Percentiles rank a stretch among this genome's conserved stretches.
These are phyloP conservation scores for Acrodontium crateriforme DNA, from an alignment of 2,329 filamentous ascomycete species.

Conservation along the genomic window DNA sequence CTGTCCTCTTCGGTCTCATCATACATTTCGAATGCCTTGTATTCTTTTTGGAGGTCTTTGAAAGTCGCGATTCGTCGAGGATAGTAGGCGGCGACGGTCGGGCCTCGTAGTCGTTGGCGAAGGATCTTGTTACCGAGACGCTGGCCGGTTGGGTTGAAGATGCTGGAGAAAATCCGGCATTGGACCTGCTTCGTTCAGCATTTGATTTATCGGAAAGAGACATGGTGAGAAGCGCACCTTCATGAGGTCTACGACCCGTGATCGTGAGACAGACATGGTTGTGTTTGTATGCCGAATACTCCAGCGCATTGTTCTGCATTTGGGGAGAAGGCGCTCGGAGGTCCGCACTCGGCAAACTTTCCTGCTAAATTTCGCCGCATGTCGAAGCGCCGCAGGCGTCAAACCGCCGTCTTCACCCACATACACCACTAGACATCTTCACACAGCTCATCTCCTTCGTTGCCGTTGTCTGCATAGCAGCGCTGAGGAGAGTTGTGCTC, in stretches of 20 bases:
- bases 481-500: constrained; percentile 18
- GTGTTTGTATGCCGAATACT: background rate
- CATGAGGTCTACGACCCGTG: constrained; percentile 53
- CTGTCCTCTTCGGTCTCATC: constrained; percentile 71
- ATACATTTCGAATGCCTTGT: constrained; percentile 53
- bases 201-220: constrained; percentile 2
- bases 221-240: constrained; percentile 42
- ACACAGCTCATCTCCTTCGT: constrained; percentile 4
- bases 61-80: constrained; percentile 61
- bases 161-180: constrained; percentile 83
- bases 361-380: too few species aligned
- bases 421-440: background rate
- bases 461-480: constrained; percentile 11
- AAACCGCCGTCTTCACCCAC: background rate
- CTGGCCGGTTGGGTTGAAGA: constrained; percentile 70
- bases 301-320: too few species aligned
- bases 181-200: constrained; percentile 46
- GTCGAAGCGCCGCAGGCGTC: too few species aligned
- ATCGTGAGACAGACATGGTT: constrained; percentile 38
- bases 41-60: constrained; percentile 57
- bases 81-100: constrained; percentile 74
- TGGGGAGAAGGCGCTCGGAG: too few species aligned
- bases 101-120: constrained; percentile 76
- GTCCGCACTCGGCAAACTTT: too few species aligned
- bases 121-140: constrained; percentile 87